Conservation (phyloP, 176 grass and related monocot genomes). For the Triticum timopheevii region DNA sequence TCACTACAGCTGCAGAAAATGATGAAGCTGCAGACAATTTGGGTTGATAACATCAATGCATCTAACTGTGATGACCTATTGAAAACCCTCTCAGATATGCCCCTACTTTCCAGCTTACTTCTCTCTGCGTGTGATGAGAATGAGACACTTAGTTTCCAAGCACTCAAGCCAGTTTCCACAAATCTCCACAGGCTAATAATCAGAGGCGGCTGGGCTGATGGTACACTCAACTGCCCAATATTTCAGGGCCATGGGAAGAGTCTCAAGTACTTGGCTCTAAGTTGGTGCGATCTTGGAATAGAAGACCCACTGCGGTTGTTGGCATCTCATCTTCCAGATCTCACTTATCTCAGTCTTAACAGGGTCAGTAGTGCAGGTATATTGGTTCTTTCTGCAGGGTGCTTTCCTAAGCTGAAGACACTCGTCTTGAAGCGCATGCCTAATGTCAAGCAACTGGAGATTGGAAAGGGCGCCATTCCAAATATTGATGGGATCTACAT, state of each 20-base stretch:
- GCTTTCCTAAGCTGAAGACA: too few relatives aligned
- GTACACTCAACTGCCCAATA: slow-evolving; percentile 20
- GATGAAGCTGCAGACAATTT: slow-evolving; percentile 20
- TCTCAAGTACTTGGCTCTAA: slow-evolving; percentile 13
- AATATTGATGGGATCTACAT: too few relatives aligned
- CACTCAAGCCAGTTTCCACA: not conserved
- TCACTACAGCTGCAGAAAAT: slow-evolving; percentile 23
- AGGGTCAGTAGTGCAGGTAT: too few relatives aligned
- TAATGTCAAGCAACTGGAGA: too few relatives aligned
- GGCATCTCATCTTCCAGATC: too few relatives aligned
- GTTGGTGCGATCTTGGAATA: not conserved
- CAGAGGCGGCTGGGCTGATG: not conserved
- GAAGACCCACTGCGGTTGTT: too few relatives aligned
- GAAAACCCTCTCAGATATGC: slow-evolving; percentile 20
- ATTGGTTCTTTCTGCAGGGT: too few relatives aligned
- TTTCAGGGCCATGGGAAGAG: slow-evolving; percentile 7
- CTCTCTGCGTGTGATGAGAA: slow-evolving; percentile 27
- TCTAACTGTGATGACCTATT: slow-evolving; percentile 28
- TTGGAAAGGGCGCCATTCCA: too few relatives aligned
- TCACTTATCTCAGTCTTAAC: too few relatives aligned
- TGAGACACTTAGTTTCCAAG: slow-evolving; percentile 28
- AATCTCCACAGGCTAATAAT: slow-evolving; percentile 10
- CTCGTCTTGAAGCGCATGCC: too few relatives aligned
- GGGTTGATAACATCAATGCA: slow-evolving; percentile 16
- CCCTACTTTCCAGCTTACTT: slow-evolving; percentile 5